Conservation (phyloP, 2,329 filamentous ascomycete species). For the Graphiopsis chlorocephala region DNA sequence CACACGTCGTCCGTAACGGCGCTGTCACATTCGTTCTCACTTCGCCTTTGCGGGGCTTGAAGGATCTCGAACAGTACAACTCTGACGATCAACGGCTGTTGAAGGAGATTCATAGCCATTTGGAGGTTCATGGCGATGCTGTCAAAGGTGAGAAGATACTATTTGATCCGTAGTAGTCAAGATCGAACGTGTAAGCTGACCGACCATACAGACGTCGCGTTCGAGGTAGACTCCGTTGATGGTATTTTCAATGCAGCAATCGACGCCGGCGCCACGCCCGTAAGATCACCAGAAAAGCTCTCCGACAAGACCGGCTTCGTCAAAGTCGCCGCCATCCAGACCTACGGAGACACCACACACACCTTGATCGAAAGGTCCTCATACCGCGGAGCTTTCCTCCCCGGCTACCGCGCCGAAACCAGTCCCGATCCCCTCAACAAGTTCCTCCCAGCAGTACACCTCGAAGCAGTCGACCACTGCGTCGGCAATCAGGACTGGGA, state of each 20-base stretch:
- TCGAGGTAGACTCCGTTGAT: slow-evolving; percentile 86
- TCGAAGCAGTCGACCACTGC: slow-evolving; percentile 87
- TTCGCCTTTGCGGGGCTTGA: not conserved
- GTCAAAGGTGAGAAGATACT: not conserved
- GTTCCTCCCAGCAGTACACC: slow-evolving; percentile 61
- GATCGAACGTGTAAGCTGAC: not conserved
- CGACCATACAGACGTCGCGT: slow-evolving; percentile 78
- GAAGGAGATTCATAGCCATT: not conserved
- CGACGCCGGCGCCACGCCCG: slow-evolving; percentile 58
- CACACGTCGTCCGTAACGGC: not conserved
- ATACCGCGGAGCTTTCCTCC: slow-evolving; percentile 77
- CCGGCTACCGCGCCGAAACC: slow-evolving; percentile 66
- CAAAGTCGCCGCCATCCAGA: slow-evolving; percentile 77
- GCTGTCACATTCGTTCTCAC: not conserved
- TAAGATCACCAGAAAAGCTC: slow-evolving; percentile 58
- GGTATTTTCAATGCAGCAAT: slow-evolving; percentile 76
- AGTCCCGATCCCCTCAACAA: slow-evolving; percentile 45
- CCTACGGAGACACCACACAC: slow-evolving; percentile 94
- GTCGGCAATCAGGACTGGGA: slow-evolving; percentile 97
- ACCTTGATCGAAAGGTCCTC: slow-evolving; percentile 72
- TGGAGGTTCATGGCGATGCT: slow-evolving; percentile 47
- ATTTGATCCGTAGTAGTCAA: not conserved
- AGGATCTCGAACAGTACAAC: not conserved
- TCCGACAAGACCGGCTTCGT: slow-evolving; percentile 60
- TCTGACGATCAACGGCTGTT: not conserved